Evolutionary conservation across 805 yeast species (phyloP), one percentile per base, ranked within the genome.

Genomic region (Kuraishia ogatae): DNA sequence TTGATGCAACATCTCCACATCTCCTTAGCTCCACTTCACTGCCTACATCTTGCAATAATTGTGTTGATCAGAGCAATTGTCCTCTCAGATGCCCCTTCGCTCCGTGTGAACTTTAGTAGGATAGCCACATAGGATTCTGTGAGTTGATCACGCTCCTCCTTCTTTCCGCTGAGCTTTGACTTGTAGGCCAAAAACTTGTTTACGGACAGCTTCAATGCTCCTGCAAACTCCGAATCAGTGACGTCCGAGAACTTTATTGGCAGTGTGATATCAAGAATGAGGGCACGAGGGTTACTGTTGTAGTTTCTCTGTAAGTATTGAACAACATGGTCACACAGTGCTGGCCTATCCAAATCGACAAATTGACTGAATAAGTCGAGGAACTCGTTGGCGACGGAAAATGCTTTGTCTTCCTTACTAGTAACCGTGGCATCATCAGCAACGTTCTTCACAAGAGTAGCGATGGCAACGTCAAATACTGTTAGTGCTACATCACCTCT

Each of bases 401-500:
- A 66, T 1, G 78, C 67, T 55, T 77, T 74, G 19, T 71, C 74
- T 52, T 76, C 73, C 53, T 73, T 59, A 19, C 61, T 67, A 11
- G 65, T 55, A 19, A 58, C 56, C 13, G 64, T 62, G 2, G 67
- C 59, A 28, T 64, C 62, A 23, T 60, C 54, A 6, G 49, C 49
- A 29, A 67, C 59, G 21, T 64, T 56, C 55, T 74, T 65, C 8
- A 66, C 55, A 35, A 84, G 61, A 2, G 79, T 72, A 62, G 83
- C 69, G 72, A 84, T 73, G 55, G 84, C 83, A 63, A 83, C 71
- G 74, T 93, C 83, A 74, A 84, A 82, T 59, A 93, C 78, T 0
- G 88, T 79, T 55, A 85, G 67, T 1, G 87, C 87, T 54, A 87
- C 76, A 63, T 86, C 90, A 55, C 94, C 93, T 57, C 80, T 78